Evolutionary conservation across 225 moss, liverwort and hornwort genomes (phyloP).

Genomic region (Physcomitrellopsis africana): DNA sequence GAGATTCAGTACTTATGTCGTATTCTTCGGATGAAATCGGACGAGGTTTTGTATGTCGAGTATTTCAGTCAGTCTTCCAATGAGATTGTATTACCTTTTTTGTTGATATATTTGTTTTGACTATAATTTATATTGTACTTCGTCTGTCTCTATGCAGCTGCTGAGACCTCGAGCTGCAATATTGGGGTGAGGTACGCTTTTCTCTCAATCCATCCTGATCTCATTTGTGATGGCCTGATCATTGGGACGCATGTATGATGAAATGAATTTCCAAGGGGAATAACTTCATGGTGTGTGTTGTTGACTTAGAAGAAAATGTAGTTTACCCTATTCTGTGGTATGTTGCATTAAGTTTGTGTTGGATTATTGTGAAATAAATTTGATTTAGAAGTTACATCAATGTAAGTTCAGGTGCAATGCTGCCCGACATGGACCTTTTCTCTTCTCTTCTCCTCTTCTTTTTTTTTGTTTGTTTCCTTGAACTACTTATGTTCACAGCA

Average conservation of each 20-base stretch:
- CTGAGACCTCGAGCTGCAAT: conserved; percentile 63
- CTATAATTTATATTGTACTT: neutral
- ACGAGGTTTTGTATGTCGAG: neutral
- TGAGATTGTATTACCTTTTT: neutral
- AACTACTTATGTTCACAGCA: conserved; percentile 69
- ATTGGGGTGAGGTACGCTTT: conserved; percentile 54
- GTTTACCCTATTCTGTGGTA: too few species aligned
- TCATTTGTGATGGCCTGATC: too few species aligned
- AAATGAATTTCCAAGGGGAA: too few species aligned
- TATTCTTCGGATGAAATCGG: neutral
- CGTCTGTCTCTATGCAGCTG: conserved; percentile 43
- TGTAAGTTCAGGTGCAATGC: neutral
- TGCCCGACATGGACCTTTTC: neutral
- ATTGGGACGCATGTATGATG: too few species aligned
- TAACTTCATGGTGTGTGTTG: too few species aligned
- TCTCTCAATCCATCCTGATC: neutral
- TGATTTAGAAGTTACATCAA: neutral
- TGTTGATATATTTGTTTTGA: neutral
- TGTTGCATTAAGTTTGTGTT: neutral
- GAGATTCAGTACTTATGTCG: conserved; percentile 45
- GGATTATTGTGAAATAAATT: neutral
- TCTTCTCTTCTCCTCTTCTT: too few species aligned
- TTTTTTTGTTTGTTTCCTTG: conserved; percentile 28
- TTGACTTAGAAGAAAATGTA: too few species aligned
- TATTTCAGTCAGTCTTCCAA: neutral